Evolutionary conservation across 805 yeast genomes (phyloP), one percentile per base, ranked within the genome.

Genomic region (Lachancea nothofagi): DNA sequence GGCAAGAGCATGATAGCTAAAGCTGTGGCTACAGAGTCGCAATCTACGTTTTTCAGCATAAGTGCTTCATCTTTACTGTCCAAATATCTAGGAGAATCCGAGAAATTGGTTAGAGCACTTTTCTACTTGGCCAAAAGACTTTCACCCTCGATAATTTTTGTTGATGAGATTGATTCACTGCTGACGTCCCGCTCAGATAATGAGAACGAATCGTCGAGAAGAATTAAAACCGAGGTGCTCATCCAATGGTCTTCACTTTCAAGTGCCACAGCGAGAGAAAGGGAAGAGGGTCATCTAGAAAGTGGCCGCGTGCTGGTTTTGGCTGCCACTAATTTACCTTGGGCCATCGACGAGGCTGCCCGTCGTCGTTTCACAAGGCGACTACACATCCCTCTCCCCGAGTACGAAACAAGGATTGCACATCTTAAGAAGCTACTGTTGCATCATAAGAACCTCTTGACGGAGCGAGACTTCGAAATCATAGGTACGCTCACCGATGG

Each of bases 301-400:
- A 64, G 61, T 5, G 75, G 75, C 35, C 69, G 97, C 36, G 97
- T 90, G 3, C 70, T 90, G 31, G 95, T 90, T 2, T 65, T 90
- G 29, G 97, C 96, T 0, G 97, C 97, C 1, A 90, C 98, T 0
- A 90, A 90, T 59, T 63, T 93, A 49, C 98, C 98, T 0, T 90
- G 98, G 98, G 84, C 87, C 2, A 88, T 85, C 44, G 98, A 90
- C 61, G 98, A 90, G 55, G 97, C 97, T 3, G 98, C 97, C 0
- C 70, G 97, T 51, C 74, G 98, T 57, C 72, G 98, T 49, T 90
- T 90, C 61, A 95, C 88, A 7, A 75, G 95, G 48, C 69, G 97
- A 41, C 94, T 87, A 55, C 90, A 90, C 63, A 93, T 90, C 43
- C 97, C 98, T 5, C 67, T 90, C 40, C 98, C 98, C 0, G 97